phyloP scores from a whole-genome alignment of 2,329 filamentous ascomycete genomes.

The Allantophomopsis cytisporea region DNA sequence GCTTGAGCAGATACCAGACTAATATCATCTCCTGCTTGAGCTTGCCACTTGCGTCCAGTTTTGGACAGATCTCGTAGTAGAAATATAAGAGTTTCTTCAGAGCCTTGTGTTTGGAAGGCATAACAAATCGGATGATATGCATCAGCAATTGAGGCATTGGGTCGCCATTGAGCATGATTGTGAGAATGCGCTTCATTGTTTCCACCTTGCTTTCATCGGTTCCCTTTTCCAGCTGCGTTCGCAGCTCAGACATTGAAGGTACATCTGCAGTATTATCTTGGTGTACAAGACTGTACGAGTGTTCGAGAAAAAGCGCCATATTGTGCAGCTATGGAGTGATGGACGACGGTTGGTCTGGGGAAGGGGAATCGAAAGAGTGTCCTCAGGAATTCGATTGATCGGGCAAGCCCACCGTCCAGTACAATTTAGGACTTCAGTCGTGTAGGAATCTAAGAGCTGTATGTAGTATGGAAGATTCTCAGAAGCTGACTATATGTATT shows the following conservation, averaged over 20 bases:
- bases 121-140: constrained; percentile 99
- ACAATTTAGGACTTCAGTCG: no score
- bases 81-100: constrained; percentile 98
- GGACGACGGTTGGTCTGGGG: no score
- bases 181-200: constrained; percentile 92
- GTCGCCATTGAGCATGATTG: constrained; percentile 96
- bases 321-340: constrained; percentile 16
- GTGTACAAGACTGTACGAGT: constrained; percentile 92
- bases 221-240: constrained; percentile 86
- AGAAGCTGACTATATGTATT: no score
- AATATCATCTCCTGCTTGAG: constrained; percentile 99
- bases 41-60: constrained; percentile 84
- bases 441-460: no score
- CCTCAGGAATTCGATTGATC: no score
- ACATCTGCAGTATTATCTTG: constrained; percentile 94
- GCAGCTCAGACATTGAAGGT: constrained; percentile 80
- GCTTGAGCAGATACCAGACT: constrained; percentile 57
- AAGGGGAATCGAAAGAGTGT: no score
- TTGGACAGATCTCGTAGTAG: constrained; percentile 98
- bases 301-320: constrained; percentile 93
- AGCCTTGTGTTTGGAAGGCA: constrained; percentile 93
- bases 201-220: constrained; percentile 87
- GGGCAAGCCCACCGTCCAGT: no score
- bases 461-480: no score
- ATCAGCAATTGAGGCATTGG: constrained; percentile 91